Evolutionary conservation across 441 rosid genomes (phyloP).

Genomic region (Pelargonium cotyledonis): DNA sequence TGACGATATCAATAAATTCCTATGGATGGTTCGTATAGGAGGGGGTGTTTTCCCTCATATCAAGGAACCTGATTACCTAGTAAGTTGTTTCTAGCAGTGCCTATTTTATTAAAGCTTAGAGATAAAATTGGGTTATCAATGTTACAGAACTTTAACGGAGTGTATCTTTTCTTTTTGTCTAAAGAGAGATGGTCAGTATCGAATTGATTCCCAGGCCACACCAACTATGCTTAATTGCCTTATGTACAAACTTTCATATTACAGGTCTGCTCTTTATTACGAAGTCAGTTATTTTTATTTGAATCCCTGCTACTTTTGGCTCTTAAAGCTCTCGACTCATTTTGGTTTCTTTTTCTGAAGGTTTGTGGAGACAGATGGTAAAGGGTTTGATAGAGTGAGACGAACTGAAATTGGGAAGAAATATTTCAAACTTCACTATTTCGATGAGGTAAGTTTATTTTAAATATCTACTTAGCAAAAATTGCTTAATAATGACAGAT

Average conservation of each 20-base stretch:
- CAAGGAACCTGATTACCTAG: slow-evolving; percentile 96
- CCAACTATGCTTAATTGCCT: slow-evolving; percentile 94
- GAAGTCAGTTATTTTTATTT: slow-evolving; percentile 9
- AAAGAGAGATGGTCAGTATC: slow-evolving; percentile 94
- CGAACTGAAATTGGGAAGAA: slow-evolving; percentile 95
- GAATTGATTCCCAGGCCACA: slow-evolving; percentile 89
- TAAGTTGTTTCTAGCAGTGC: slow-evolving; percentile 24
- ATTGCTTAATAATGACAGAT: neutral
- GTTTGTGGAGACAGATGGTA: slow-evolving; percentile 95
- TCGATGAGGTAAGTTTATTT: slow-evolving; percentile 70
- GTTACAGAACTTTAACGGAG: slow-evolving; percentile 1
- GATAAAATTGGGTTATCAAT: slow-evolving; percentile 5
- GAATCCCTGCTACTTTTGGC: slow-evolving; percentile 13
- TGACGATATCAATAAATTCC: slow-evolving; percentile 95
- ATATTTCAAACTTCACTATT: slow-evolving; percentile 82
- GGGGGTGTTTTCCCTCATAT: slow-evolving; percentile 99
- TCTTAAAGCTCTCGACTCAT: slow-evolving; percentile 10
- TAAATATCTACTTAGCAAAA: slow-evolving; percentile 3
- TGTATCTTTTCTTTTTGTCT: slow-evolving; percentile 17
- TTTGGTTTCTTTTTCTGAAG: slow-evolving; percentile 32
- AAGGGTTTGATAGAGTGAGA: slow-evolving; percentile 84
- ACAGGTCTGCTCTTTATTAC: slow-evolving; percentile 47
- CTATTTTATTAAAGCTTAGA: neutral
- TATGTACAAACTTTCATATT: slow-evolving; percentile 95
- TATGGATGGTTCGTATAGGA: slow-evolving; percentile 99